A percentile compares a stretch with the other conserved stretches of the same genome.
These are phyloP conservation scores for Thraustotheca clavata DNA, from an alignment of 352 stramenopile species.

Conservation along the genomic window DNA sequence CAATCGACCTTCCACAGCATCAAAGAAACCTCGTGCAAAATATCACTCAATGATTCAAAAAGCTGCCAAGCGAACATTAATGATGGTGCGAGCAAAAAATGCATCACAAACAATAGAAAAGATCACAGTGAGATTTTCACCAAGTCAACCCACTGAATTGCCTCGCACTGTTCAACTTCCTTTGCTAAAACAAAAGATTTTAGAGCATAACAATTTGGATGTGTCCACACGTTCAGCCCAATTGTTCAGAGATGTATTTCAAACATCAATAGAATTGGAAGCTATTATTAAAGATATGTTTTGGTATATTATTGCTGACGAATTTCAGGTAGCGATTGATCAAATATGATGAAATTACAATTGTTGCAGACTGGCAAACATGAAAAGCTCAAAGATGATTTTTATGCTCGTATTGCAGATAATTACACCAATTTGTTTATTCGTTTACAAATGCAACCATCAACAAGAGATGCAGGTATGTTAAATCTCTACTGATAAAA, in stretches of 20 bases:
- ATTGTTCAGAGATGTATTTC: slow-evolving; percentile 40
- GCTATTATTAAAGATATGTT: slow-evolving; percentile 64
- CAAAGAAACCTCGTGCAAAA: no score
- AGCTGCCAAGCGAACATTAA: slow-evolving; percentile 60
- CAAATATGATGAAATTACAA: background rate
- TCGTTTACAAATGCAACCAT: slow-evolving; percentile 41
- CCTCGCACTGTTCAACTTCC: slow-evolving; percentile 44
- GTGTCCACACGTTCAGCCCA: slow-evolving; percentile 27
- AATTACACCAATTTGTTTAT: slow-evolving; percentile 60
- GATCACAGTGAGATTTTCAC: slow-evolving; percentile 50
- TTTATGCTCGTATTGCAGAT: slow-evolving; percentile 58
- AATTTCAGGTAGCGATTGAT: slow-evolving; percentile 32
- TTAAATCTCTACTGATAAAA: background rate
- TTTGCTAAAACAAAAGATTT: slow-evolving; percentile 40
- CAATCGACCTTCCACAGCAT: no score
- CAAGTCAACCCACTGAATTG: slow-evolving; percentile 36
- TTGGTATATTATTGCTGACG: slow-evolving; percentile 53
- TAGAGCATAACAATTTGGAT: slow-evolving; percentile 32
- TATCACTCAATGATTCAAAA: slow-evolving; percentile 55
- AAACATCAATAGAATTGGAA: slow-evolving; percentile 34
- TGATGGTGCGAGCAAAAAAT: slow-evolving; percentile 63
- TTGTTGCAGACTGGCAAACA: slow-evolving; percentile 27
- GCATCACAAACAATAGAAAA: slow-evolving; percentile 55
- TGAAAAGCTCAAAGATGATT: slow-evolving; percentile 29
- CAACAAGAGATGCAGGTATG: slow-evolving; percentile 30